Evolutionary conservation across 805 yeast species (phyloP).

Genomic region (Pichia pseudocactophila): DNA sequence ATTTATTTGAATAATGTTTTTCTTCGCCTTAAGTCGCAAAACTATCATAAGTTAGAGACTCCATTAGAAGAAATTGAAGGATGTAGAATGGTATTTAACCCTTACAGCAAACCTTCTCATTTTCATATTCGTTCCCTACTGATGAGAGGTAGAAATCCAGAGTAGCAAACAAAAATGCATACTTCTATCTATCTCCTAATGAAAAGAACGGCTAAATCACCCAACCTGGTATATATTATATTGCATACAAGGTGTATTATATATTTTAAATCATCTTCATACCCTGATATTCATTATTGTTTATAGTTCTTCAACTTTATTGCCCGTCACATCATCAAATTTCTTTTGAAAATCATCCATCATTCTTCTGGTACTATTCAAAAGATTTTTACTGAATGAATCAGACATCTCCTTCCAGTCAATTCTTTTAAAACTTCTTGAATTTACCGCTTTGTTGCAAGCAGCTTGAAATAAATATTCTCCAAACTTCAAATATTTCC

Average conservation of each 20-base stretch:
- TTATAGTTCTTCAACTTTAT: neutral
- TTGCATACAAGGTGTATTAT: too few species aligned
- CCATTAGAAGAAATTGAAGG: conserved; percentile 6
- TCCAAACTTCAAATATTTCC: conserved; percentile 49
- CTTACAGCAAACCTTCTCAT: too few species aligned
- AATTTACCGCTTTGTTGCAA: conserved; percentile 35
- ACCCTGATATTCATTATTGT: neutral
- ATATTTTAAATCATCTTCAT: neutral
- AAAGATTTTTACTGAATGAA: conserved; percentile 6
- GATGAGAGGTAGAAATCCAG: conserved; percentile 7
- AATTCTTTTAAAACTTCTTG: conserved; percentile 40
- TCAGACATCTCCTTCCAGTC: conserved; percentile 20
- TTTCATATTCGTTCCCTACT: conserved; percentile 5
- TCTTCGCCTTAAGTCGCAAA: conserved; percentile 9
- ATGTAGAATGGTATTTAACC: too few species aligned
- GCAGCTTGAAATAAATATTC: conserved; percentile 47
- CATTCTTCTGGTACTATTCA: conserved; percentile 3
- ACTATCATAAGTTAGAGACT: neutral
- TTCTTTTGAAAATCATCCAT: conserved; percentile 7
- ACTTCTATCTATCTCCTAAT: conserved; percentile 6
- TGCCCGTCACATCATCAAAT: neutral
- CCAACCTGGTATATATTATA: too few species aligned
- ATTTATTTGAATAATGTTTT: conserved; percentile 1
- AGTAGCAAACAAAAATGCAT: neutral
- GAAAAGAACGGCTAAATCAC: conserved; percentile 4